phyloP scores from a whole-genome alignment of 2,329 filamentous ascomycete species.

The Ophiosphaerella korrae region DNA sequence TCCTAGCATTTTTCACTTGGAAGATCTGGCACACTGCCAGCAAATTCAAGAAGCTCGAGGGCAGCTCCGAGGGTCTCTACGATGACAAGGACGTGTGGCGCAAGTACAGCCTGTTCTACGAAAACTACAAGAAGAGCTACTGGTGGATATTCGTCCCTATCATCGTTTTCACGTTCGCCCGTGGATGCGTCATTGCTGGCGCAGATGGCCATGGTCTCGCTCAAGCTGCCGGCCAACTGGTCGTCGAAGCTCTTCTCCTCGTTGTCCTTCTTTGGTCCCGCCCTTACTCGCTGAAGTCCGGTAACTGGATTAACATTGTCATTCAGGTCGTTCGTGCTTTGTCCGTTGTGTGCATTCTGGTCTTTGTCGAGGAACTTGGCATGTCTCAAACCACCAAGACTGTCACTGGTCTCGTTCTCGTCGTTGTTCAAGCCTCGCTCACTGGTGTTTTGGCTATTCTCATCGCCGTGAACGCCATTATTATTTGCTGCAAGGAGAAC shows the following conservation, averaged over 20 bases:
- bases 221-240: conserved; percentile 79
- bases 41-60: conserved; percentile 74
- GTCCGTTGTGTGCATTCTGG: conserved; percentile 84
- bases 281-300: conserved; percentile 84
- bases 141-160: conserved; percentile 96
- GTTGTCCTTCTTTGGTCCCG: conserved; percentile 79
- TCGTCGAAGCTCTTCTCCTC: conserved; percentile 82
- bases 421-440: conserved; percentile 85
- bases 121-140: conserved; percentile 89
- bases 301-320: conserved; percentile 90
- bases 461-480: conserved; percentile 86
- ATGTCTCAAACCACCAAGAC: conserved; percentile 92
- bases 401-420: conserved; percentile 87
- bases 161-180: conserved; percentile 89
- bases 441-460: conserved; percentile 84
- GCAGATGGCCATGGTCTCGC: conserved; percentile 83
- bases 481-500: conserved; percentile 82
- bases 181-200: conserved; percentile 83
- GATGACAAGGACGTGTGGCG: conserved; percentile 90
- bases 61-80: conserved; percentile 74
- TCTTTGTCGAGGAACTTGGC: conserved; percentile 93
- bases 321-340: conserved; percentile 89
- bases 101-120: conserved; percentile 97
- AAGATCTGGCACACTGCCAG: conserved; percentile 80
- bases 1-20: conserved; percentile 83